These are phyloP conservation scores for Nakazawaea anatomiae DNA, from an alignment of 805 yeast genomes.

Conservation along the genomic window DNA sequence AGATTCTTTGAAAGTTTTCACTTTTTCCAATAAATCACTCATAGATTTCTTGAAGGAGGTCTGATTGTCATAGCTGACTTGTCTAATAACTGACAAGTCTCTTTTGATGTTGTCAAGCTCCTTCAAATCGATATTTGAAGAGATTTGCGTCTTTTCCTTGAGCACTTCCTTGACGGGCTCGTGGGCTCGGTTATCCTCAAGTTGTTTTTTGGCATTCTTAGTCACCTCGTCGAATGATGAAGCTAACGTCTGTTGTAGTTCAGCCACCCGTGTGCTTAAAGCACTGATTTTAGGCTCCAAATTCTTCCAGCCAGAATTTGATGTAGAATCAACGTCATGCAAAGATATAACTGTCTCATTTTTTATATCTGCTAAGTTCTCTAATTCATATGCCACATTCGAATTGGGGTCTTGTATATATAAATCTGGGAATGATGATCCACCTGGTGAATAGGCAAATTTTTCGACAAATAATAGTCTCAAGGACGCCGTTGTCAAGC, in stretches of 20 bases:
- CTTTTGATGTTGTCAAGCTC: conserved; percentile 42
- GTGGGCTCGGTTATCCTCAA: too few species aligned
- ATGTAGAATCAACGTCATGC: conserved; percentile 34
- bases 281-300: conserved; percentile 21
- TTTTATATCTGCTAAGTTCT: conserved; percentile 52
- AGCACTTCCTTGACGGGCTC: neutral
- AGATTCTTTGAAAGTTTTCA: conserved; percentile 45
- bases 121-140: conserved; percentile 13
- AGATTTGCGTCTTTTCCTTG: neutral
- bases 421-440: conserved; percentile 69
- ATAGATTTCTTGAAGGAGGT: conserved; percentile 36
- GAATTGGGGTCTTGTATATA: conserved; percentile 58
- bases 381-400: conserved; percentile 72
- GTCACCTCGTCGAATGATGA: conserved; percentile 8
- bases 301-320: conserved; percentile 17
- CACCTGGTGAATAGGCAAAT: conserved; percentile 77
- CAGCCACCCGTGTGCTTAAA: conserved; percentile 21
- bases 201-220: neutral
- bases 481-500: conserved; percentile 45
- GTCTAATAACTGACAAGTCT: conserved; percentile 56
- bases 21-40: conserved; percentile 33
- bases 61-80: conserved; percentile 43
- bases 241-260: conserved; percentile 17
- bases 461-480: conserved; percentile 78
- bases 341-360: conserved; percentile 57